Percentiles rank a stretch among this genome's conserved stretches.
Evolutionary conservation across 108 stramenopile genomes (phyloP).

Genomic region (Hondaea fermentalgiana): DNA sequence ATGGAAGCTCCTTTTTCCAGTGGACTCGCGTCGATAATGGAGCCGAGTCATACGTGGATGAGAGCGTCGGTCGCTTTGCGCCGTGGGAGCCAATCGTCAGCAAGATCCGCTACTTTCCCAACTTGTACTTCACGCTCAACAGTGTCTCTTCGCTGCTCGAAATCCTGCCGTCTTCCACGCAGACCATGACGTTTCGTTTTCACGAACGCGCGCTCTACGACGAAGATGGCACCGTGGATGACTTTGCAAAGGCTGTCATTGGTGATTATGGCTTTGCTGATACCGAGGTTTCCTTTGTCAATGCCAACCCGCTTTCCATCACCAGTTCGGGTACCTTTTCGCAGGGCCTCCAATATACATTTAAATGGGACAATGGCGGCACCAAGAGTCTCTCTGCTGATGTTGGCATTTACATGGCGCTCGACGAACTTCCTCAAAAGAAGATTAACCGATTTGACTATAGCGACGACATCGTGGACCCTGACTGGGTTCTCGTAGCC

Average conservation of each 20-base stretch:
- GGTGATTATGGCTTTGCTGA: neutral
- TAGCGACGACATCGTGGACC: neutral
- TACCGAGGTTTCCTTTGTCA: neutral
- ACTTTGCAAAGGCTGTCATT: neutral
- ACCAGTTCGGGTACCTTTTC: neutral
- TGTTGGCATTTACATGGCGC: neutral
- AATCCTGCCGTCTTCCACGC: neutral
- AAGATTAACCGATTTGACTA: neutral
- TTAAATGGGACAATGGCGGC: neutral
- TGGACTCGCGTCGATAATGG: neutral
- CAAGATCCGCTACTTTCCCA: neutral
- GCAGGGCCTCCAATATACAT: neutral
- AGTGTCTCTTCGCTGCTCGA: neutral
- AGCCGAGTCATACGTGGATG: neutral
- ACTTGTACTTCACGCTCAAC: neutral
- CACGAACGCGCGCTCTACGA: neutral
- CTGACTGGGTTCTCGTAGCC: neutral
- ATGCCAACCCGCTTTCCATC: neutral
- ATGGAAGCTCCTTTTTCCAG: neutral
- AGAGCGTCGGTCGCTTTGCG: neutral
- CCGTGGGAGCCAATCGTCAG: neutral
- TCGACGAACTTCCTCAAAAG: neutral
- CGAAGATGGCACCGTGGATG: neutral
- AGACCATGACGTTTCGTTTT: neutral
- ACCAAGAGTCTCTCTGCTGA: neutral